phyloP scores from a whole-genome alignment of 352 stramenopile genomes.

The Phytophthora rubi region DNA sequence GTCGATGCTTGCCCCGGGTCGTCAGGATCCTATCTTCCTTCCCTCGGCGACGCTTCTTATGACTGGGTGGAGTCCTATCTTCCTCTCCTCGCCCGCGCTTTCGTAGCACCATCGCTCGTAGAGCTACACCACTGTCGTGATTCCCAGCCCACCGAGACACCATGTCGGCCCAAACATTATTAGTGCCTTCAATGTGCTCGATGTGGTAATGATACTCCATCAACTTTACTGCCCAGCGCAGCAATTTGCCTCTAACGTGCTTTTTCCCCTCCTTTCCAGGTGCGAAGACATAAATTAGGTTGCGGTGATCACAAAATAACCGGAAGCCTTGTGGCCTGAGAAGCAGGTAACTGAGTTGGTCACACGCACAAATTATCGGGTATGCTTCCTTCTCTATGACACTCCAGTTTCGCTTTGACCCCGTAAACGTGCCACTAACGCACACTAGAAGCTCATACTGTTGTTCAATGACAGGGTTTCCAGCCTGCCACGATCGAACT shows the following conservation, averaged over 20 bases:
- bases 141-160: conserved; percentile 13
- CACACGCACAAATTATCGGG: conserved; percentile 5
- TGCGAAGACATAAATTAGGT: neutral
- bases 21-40: conserved; percentile 12
- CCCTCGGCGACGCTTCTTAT: conserved; percentile 2
- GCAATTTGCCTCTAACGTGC: conserved; percentile 6
- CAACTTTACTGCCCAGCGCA: neutral
- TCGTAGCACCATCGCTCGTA: no score
- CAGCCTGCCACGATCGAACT: neutral
- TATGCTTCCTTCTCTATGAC: neutral
- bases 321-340: conserved; percentile 2
- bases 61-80: conserved; percentile 4
- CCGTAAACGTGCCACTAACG: conserved; percentile 4
- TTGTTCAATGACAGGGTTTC: neutral
- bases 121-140: neutral
- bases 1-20: conserved; percentile 2
- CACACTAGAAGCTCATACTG: neutral
- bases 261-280: neutral
- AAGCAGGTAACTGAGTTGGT: conserved; percentile 6
- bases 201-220: conserved; percentile 15
- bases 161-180: conserved; percentile 21
- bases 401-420: neutral
- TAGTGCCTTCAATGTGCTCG: conserved; percentile 3
- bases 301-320: conserved; percentile 2
- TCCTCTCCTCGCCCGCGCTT: neutral